Evolutionary conservation across 2,329 filamentous ascomycete genomes (phyloP), one percentile per base, ranked within the genome.

Genomic region (Aspergillus glaucus): DNA sequence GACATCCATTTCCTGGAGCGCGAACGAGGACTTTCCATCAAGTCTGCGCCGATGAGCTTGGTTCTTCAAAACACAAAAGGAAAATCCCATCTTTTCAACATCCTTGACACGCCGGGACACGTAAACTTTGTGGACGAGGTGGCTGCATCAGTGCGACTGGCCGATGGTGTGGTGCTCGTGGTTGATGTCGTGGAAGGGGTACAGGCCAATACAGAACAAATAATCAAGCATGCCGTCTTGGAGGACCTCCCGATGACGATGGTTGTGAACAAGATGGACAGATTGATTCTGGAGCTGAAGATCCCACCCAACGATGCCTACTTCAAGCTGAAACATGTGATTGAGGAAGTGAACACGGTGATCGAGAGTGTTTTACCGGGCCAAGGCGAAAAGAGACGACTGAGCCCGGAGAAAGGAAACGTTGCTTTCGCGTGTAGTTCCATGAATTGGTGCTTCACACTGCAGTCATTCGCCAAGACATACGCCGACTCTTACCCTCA

Each of bases 81-180:
- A 46, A 98, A 98, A 72, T 97, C 91, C 32, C 91, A 97, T 71
- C 78, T 98, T 3, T 75, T 98, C 72, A 97, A 97, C 70, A 84
- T 98, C 48, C 77, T 98, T 50, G 93, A 98, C 71, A 98, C 93
- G 1, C 93, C 93, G 0, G 93, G 93, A 6, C 93, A 98, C 66
- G 93, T 97, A 64, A 96, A 98, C 69, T 98, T 98, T 67, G 92
- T 94, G 39, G 93, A 98, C 65, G 93, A 98, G 69, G 89, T 98
- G 34, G 93, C 93, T 7, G 85, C 90, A 4, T 86, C 90, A 1
- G 75, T 95, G 60, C 83, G 93, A 39, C 73, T 98, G 45, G 91
- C 87, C 3, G 93, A 98, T 65, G 93, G 93, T 51, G 84, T 97
- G 21, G 92, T 94, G 46, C 74, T 98, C 44, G 86, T 98, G 12